Evolutionary conservation across 495 filamentous ascomycete species (phyloP).

Genomic region (Tuber brumale): DNA sequence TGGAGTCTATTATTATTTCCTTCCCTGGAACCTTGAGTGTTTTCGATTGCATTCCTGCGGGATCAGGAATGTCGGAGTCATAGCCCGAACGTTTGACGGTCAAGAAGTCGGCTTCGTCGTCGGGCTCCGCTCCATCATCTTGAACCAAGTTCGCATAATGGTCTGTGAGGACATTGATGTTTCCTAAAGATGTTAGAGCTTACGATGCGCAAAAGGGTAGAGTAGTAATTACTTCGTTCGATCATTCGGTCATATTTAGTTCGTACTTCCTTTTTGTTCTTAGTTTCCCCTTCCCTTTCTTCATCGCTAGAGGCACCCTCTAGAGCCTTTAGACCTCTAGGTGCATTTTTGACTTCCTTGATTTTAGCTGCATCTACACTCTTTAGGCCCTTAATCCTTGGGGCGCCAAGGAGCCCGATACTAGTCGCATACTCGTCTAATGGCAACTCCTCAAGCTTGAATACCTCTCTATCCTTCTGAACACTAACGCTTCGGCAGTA

Average conservation of each 20-base stretch:
- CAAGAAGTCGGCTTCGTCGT: conserved; percentile 72
- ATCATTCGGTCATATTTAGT: conserved; percentile 98
- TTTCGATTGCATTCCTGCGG: conserved; percentile 45
- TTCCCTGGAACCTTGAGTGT: conserved; percentile 51
- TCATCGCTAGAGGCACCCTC: conserved; percentile 53
- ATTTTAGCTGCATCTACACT: conserved; percentile 58
- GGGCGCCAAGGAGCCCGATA: conserved; percentile 80
- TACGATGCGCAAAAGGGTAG: neutral
- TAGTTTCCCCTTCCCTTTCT: conserved; percentile 47
- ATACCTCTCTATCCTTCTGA: conserved; percentile 88
- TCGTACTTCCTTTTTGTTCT: conserved; percentile 57
- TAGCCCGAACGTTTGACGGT: conserved; percentile 68
- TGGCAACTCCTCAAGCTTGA: conserved; percentile 70
- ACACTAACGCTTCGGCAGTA: conserved; percentile 77
- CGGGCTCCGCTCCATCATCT: conserved; percentile 51
- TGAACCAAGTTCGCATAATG: conserved; percentile 84
- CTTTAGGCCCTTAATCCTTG: conserved; percentile 81
- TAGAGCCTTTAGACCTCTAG: conserved; percentile 49
- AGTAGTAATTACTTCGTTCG: conserved; percentile 71
- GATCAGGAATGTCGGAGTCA: conserved; percentile 41
- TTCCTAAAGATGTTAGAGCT: conserved; percentile 45
- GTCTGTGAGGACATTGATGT: conserved; percentile 86
- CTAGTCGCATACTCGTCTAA: conserved; percentile 80
- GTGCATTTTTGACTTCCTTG: conserved; percentile 80
- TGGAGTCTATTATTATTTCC: conserved; percentile 72